phyloP scores from a whole-genome alignment of 202 grass and related monocot species.

The Panicum virgatum region DNA sequence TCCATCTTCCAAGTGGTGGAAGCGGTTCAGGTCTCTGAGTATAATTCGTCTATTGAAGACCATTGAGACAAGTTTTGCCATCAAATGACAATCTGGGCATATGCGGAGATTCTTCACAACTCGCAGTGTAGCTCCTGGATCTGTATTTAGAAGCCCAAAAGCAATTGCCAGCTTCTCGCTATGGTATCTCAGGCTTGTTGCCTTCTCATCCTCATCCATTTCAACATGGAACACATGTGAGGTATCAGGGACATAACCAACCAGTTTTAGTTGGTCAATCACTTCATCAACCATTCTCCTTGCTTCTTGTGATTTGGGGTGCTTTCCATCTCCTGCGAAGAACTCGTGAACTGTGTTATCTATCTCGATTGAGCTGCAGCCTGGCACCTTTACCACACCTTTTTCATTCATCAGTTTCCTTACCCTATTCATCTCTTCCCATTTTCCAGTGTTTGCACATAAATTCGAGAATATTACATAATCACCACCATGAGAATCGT shows the following conservation, averaged over 20 bases:
- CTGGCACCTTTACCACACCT: constrained; percentile 68
- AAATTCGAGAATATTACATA: constrained; percentile 80
- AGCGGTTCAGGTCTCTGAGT: constrained; percentile 81
- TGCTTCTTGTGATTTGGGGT: constrained; percentile 58
- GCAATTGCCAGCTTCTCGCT: constrained; percentile 78
- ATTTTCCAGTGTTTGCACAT: constrained; percentile 58
- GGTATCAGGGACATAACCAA: constrained; percentile 69
- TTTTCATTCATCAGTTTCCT: constrained; percentile 68
- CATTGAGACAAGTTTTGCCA: constrained; percentile 72
- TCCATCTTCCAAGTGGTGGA: constrained; percentile 69
- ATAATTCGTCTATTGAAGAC: constrained; percentile 64
- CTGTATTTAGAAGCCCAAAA: constrained; percentile 69
- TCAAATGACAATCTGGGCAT: constrained; percentile 69
- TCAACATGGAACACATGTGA: constrained; percentile 67
- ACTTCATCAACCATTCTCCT: constrained; percentile 66
- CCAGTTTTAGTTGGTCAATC: constrained; percentile 62
- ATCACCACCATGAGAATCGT: constrained; percentile 78
- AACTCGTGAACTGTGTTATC: constrained; percentile 71
- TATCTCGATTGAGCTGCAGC: constrained; percentile 82
- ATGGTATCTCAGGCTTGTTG: constrained; percentile 61
- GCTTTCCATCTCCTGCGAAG: constrained; percentile 75
- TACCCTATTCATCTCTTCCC: constrained; percentile 71
- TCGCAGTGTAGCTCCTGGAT: constrained; percentile 64
- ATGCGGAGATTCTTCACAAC: constrained; percentile 78
- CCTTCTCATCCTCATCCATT: constrained; percentile 74